Percentiles rank a stretch among this genome's conserved stretches.
Conservation (phyloP, 1,139 yeast species). For the Taiozyma sp. region DNA sequence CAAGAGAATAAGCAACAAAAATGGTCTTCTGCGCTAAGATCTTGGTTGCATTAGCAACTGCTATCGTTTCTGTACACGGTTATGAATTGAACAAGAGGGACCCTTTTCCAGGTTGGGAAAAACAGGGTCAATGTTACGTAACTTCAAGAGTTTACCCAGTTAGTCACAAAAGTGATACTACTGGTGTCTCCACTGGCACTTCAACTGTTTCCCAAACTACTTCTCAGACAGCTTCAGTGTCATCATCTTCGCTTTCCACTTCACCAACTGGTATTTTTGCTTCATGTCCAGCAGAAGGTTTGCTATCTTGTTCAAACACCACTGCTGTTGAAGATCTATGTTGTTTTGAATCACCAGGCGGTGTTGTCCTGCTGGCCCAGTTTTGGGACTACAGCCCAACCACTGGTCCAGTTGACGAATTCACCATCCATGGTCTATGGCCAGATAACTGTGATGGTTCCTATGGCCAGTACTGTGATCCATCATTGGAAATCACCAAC, state of each 20-base stretch:
- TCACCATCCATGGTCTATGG: constrained; percentile 83
- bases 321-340: constrained; percentile 48
- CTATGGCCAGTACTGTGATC: constrained; percentile 69
- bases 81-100: neutral
- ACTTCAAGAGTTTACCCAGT: constrained; percentile 17
- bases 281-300: constrained; percentile 55
- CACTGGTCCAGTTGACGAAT: constrained; percentile 65
- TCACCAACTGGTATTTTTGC: constrained; percentile 3
- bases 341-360: constrained; percentile 85
- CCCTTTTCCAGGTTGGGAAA: constrained; percentile 23
- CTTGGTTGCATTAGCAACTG: neutral
- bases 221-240: neutral
- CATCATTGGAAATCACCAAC: constrained; percentile 45
- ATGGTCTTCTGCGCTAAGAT: neutral
- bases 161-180: constrained; percentile 9
- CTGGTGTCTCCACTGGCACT: constrained; percentile 2
- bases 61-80: neutral
- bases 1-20: neutral
- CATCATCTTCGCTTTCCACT: constrained; percentile 7
- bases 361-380: constrained; percentile 76
- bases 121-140: constrained; percentile 20
- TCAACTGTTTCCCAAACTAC: neutral
- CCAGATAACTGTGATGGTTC: constrained; percentile 74
- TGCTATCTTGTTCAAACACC: constrained; percentile 50
- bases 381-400: constrained; percentile 90